Evolutionary conservation across 2,329 filamentous ascomycete species (phyloP).

Genomic region (Colletotrichum phormii): DNA sequence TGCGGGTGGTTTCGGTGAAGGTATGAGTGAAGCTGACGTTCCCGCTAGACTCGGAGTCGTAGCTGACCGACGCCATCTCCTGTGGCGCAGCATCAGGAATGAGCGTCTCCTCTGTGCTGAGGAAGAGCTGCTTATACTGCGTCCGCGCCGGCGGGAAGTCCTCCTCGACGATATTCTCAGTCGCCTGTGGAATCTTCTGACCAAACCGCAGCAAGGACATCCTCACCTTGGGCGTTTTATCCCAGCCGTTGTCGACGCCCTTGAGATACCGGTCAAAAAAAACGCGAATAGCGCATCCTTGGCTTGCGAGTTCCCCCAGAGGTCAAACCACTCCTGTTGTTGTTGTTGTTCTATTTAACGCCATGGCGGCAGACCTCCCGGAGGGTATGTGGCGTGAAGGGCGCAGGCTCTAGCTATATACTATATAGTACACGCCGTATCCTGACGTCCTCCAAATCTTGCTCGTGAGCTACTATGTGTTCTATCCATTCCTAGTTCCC

Average conservation of each 20-base stretch:
- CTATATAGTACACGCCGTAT: no score
- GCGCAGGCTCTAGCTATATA: no score
- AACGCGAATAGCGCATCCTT: constrained; percentile 53
- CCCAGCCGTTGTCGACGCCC: constrained; percentile 56
- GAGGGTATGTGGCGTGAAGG: no score
- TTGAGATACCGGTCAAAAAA: constrained; percentile 60
- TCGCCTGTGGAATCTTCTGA: constrained; percentile 39
- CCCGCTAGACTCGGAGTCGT: not conserved
- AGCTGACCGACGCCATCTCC: constrained; percentile 43
- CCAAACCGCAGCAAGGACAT: constrained; percentile 49
- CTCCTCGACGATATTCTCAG: constrained; percentile 43
- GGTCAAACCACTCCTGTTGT: constrained; percentile 29
- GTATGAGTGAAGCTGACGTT: constrained; percentile 48
- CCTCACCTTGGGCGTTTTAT: constrained; percentile 55
- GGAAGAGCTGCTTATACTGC: constrained; percentile 40
- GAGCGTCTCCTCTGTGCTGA: constrained; percentile 45
- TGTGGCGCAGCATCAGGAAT: constrained; percentile 53
- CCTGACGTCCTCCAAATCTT: no score
- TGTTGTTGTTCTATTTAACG: no score
- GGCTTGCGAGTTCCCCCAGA: constrained; percentile 15
- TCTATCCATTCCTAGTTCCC: no score
- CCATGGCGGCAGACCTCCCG: no score
- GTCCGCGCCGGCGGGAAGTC: constrained; percentile 43
- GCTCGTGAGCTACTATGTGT: no score
- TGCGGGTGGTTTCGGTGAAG: constrained; percentile 50